Percentiles rank a stretch among this genome's conserved stretches.
Evolutionary conservation across 2,329 filamentous ascomycete species (phyloP).

Genomic region (Calonectria hongkongensis): DNA sequence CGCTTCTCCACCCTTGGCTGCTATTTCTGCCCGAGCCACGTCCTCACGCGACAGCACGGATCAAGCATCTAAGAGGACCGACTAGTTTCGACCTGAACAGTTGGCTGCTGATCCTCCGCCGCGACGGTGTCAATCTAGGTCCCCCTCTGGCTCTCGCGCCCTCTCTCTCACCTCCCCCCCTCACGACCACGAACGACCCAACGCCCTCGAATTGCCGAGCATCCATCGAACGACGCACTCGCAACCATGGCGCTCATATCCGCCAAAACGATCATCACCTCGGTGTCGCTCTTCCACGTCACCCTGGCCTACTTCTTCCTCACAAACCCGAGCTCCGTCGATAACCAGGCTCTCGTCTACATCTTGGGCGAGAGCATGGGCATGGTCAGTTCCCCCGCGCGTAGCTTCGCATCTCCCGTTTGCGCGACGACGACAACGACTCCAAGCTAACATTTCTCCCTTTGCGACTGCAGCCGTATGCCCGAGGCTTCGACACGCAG

Average conservation of each 20-base stretch:
- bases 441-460: not conserved
- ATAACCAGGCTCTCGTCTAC: constrained; percentile 87
- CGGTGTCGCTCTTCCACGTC: constrained; percentile 88
- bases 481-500: constrained; percentile 80
- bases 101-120: constrained; percentile 1
- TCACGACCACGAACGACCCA: not conserved
- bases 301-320: constrained; percentile 90
- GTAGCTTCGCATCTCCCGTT: not conserved
- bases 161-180: not conserved
- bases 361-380: constrained; percentile 89
- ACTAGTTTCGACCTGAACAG: constrained; percentile 19
- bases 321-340: constrained; percentile 81
- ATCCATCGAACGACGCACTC: not conserved
- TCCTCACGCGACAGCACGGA: constrained; percentile 35
- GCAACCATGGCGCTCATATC: constrained; percentile 86
- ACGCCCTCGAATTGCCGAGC: not conserved
- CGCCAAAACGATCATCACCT: constrained; percentile 86
- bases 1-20: constrained; percentile 14
- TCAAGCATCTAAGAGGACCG: constrained; percentile 18
- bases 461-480: constrained; percentile 60
- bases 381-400: constrained; percentile 73
- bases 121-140: constrained; percentile 7
- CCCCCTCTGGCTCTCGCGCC: not conserved
- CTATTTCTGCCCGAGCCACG: constrained; percentile 20
- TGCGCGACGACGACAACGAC: not conserved